Base-by-base conservation (phyloP, 192 early-diverging fungal species). In the Entomortierella chlamydospora region DNA sequence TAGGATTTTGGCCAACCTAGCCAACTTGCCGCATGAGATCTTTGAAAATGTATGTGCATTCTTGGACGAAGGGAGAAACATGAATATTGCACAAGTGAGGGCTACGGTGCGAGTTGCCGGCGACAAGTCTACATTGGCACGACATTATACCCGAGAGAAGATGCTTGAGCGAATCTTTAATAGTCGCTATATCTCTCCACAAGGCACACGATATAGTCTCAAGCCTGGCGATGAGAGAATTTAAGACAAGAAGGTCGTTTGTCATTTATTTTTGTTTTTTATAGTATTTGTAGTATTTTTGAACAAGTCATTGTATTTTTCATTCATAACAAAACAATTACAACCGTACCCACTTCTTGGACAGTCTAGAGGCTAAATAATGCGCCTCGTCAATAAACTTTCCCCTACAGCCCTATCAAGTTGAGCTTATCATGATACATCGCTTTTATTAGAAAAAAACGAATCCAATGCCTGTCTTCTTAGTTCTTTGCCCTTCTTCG, bases 11-110 rank as follows among this genome's bases (percentile, higher is more conserved):
- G 64, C 68, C 17, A 82, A 82, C 45, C 62, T 82, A 1, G 54
- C 54, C 20, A 71, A 70, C 51, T 55, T 82, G 68, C 81, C 81
- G 0, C 56, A 72, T 64, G 81, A 82, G 73, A 76, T 82, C 22
- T 70, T 76, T 71, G 81, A 82, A 51, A 71, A 62, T 53, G 57
- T 82, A 26, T 76, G 72, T 58, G 67, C 72, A 15, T 68, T 76
- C 34, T 26, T 82, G 51, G 81, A 82, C 37, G 61, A 64, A 9
- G 72, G 73, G 20, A 53, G 73, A 0, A 68, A 69, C 8, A 73
- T 82, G 68, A 71, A 28, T 49, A 70, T 76, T 58, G 50, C 66
- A 11, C 72, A 82, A 47, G 45, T 73, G 11, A 67, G 72, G 5
- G 62, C 61, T 10, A 82, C 73, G 0, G 71, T 76, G 6, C 67